Evolutionary conservation across 108 stramenopile species (phyloP), one percentile per base, ranked within the genome.

Genomic region (Skeletonema potamos): DNA sequence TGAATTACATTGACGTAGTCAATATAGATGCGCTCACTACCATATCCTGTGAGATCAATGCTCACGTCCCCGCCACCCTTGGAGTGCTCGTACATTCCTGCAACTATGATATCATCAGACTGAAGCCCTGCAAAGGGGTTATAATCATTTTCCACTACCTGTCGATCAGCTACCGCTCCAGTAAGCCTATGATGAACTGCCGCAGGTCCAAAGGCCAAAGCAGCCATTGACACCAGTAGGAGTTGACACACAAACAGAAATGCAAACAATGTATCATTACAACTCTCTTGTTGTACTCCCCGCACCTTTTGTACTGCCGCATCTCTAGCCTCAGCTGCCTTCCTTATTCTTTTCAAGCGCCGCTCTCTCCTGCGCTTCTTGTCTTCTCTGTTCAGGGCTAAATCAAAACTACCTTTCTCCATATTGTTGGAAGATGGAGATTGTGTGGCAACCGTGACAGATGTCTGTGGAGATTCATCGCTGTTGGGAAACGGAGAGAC

Each of bases 101-200:
- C 34, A 3, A 58, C 36, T 39, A 78, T 78, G 32, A 78, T 66
- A 62, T 78, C 77, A 29, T 78, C 77, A 0, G 77, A 54, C 56
- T 78, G 58, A 44, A 78, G 57, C 48, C 70, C 70, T 6, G 70
- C 77, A 56, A 78, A 78, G 6, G 77, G 77, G 61, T 78, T 71
- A 44, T 63, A 63, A 66, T 77, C 77, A 12, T 37, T 22, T 5
- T 46, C 64, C 29, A 30, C 12, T 34, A 10, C 34, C 29, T 58
- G 44, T 1, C 43, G 33, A 17, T 43, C 65, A 8, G 27, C 32
- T 13, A 33, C 24, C 7, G 27, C 30, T n/a, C 57, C n/a, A 17
- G 37, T 32, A 10, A 75, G 51, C 27, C 55, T 60, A 34, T 75
- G 66, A 27, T 58, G 27, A 17, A 77, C 27, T 43, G 68, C 76